These are phyloP conservation scores for Paragyromitra xinjiangensis DNA, from an alignment of 495 filamentous ascomycete species.

Conservation along the genomic window DNA sequence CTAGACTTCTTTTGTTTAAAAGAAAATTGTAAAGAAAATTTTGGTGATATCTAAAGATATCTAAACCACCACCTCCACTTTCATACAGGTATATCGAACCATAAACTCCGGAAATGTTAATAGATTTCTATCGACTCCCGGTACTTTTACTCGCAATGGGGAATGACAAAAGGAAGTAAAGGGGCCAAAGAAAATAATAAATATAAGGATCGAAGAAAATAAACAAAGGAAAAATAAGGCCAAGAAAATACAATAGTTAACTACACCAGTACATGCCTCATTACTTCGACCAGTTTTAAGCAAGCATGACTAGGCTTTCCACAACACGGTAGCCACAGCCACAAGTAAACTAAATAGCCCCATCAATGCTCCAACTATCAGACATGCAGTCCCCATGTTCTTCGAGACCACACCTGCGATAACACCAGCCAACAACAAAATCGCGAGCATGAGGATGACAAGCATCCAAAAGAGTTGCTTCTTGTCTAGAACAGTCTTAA, in stretches of 20 bases:
- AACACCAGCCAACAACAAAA: slow-evolving; percentile 2
- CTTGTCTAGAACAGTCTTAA: slow-evolving; percentile 1
- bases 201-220: background rate
- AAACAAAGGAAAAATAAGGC: background rate
- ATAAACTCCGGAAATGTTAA: background rate
- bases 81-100: background rate
- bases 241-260: background rate
- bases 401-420: background rate
- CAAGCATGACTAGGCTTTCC: background rate
- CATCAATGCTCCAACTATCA: background rate
- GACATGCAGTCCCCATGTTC: background rate
- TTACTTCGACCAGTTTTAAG: background rate
- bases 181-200: background rate
- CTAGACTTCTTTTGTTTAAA: no score
- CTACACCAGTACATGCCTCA: background rate
- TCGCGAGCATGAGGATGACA: background rate
- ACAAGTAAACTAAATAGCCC: slow-evolving; percentile 5
- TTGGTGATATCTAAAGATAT: no score
- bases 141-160: background rate
- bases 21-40: no score
- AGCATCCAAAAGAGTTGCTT: slow-evolving; percentile 9
- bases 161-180: background rate
- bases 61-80: no score
- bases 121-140: background rate
- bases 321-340: slow-evolving; percentile 4